These are phyloP conservation scores for Monosporascus sp. DNA, from an alignment of 2,329 filamentous ascomycete species.

Conservation along the genomic window DNA sequence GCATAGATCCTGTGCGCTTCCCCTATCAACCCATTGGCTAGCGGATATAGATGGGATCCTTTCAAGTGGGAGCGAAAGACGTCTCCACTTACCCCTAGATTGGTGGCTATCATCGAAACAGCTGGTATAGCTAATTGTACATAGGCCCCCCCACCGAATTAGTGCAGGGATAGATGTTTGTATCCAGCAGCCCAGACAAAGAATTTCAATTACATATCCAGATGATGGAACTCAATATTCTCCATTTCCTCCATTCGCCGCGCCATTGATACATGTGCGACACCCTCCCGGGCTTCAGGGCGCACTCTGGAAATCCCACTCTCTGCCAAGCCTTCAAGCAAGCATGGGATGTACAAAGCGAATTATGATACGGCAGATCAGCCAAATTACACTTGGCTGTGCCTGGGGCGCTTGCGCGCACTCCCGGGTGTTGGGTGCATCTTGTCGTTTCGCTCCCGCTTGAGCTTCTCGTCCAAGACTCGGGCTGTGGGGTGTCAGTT, in stretches of 20 bases:
- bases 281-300: not conserved
- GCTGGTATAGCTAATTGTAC: conserved; percentile 1
- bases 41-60: not conserved
- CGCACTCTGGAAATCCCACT: not conserved
- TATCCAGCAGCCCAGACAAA: not conserved
- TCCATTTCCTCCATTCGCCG: not conserved
- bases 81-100: not conserved
- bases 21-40: too few relatives aligned
- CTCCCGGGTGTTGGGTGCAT: conserved; percentile 46
- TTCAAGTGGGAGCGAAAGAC: not conserved
- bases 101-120: not conserved
- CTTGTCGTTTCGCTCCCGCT: conserved; percentile 57
- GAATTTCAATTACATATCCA: conserved; percentile 1
- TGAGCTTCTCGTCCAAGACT: conserved; percentile 62
- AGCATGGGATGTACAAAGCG: not conserved
- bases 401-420: conserved; percentile 52
- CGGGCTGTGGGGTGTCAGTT: conserved; percentile 40
- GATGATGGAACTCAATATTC: not conserved
- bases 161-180: not conserved
- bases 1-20: too few relatives aligned
- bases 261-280: not conserved
- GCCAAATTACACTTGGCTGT: conserved; percentile 36
- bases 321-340: not conserved
- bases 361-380: not conserved
- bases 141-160: not conserved